Percentiles rank a stretch among this genome's conserved stretches.
phyloP scores from a whole-genome alignment of 1,284 basidiomycete species.

The Meripilus lineatus region DNA sequence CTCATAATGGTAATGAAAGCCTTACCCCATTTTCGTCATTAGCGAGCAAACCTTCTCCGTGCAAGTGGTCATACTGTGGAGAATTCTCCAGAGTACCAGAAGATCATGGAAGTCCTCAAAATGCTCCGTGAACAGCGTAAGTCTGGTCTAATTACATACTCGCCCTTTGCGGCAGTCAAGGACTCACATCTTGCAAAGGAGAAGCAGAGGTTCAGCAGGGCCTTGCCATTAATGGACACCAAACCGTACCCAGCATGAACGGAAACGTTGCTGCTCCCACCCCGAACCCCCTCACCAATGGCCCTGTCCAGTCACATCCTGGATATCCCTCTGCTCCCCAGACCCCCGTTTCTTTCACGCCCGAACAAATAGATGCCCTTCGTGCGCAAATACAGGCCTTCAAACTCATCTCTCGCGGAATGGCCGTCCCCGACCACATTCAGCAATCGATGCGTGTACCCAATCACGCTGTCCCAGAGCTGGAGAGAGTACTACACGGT shows the following conservation, averaged over 20 bases:
- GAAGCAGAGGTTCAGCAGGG: neutral
- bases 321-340: slow-evolving; percentile 35
- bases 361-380: slow-evolving; percentile 80
- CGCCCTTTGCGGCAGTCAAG: slow-evolving; percentile 5
- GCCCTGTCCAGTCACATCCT: slow-evolving; percentile 24
- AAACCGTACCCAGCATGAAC: slow-evolving; percentile 2
- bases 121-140: slow-evolving; percentile 23
- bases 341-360: slow-evolving; percentile 77
- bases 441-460: slow-evolving; percentile 74
- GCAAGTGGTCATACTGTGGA: slow-evolving; percentile 30
- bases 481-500: slow-evolving; percentile 60
- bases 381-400: slow-evolving; percentile 89
- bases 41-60: slow-evolving; percentile 31
- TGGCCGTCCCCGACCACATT: slow-evolving; percentile 77
- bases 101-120: slow-evolving; percentile 25
- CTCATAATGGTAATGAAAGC: too few species aligned
- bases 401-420: slow-evolving; percentile 76
- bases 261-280: slow-evolving; percentile 16
- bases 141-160: slow-evolving; percentile 3
- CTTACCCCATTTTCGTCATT: too few species aligned
- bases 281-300: slow-evolving; percentile 25
- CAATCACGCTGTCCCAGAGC: slow-evolving; percentile 51
- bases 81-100: slow-evolving; percentile 30
- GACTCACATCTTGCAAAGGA: neutral
- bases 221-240: neutral